Evolutionary conservation across 2,329 filamentous ascomycete genomes (phyloP).

Genomic region (Xenoacremonium recifei): DNA sequence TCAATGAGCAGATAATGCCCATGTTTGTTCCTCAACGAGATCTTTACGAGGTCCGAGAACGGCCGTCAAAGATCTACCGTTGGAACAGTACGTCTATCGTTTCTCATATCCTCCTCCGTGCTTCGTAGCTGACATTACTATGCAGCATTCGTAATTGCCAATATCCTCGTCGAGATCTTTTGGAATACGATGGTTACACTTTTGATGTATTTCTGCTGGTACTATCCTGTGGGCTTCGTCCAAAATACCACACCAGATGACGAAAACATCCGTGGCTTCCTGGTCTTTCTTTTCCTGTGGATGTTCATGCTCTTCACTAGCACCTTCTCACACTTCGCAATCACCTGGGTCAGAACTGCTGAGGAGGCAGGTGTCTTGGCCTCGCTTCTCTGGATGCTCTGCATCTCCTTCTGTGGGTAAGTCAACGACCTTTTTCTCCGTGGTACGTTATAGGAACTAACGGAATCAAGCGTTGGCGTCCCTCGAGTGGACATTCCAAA

Average conservation of each 20-base stretch:
- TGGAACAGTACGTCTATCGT: slow-evolving; percentile 21
- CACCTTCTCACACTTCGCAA: slow-evolving; percentile 24
- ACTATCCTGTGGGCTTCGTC: slow-evolving; percentile 27
- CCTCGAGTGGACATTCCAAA: slow-evolving; percentile 54
- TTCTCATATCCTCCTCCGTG: not conserved
- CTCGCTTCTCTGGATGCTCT: slow-evolving; percentile 39
- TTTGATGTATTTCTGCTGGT: slow-evolving; percentile 26
- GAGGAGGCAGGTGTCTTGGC: slow-evolving; percentile 24
- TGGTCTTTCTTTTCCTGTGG: slow-evolving; percentile 23
- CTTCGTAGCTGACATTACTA: not conserved
- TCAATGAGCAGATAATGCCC: slow-evolving; percentile 67
- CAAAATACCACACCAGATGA: slow-evolving; percentile 22
- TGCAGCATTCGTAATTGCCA: slow-evolving; percentile 21
- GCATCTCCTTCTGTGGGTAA: slow-evolving; percentile 25
- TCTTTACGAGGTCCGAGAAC: slow-evolving; percentile 67
- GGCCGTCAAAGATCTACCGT: slow-evolving; percentile 62
- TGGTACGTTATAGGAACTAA: slow-evolving; percentile 9
- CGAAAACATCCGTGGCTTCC: slow-evolving; percentile 19
- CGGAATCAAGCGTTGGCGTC: slow-evolving; percentile 52
- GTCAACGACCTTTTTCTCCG: slow-evolving; percentile 44
- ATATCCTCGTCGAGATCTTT: slow-evolving; percentile 20
- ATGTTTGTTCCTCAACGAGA: slow-evolving; percentile 66
- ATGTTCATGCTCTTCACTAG: slow-evolving; percentile 27
- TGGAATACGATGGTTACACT: slow-evolving; percentile 24
- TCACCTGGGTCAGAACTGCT: slow-evolving; percentile 18